Evolutionary conservation across 2,329 filamentous ascomycete genomes (phyloP).

Genomic region (Pseudocercospora crystallina): DNA sequence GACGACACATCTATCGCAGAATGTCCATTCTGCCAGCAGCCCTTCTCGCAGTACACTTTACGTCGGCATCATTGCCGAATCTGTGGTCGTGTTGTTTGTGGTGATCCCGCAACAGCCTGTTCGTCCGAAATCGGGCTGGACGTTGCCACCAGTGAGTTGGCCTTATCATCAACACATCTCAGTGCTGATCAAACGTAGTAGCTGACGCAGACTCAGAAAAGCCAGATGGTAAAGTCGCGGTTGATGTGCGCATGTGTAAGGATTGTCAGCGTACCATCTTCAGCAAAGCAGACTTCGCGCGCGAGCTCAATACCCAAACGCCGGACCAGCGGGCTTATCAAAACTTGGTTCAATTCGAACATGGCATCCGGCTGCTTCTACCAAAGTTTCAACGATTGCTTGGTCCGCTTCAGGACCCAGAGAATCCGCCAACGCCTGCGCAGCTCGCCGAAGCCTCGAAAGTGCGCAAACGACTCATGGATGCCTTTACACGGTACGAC

Average conservation of each 20-base stretch:
- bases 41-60: conserved; percentile 91
- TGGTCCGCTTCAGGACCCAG: conserved; percentile 68
- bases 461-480: conserved; percentile 83
- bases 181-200: conserved; percentile 32
- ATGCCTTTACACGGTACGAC: conserved; percentile 87
- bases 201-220: conserved; percentile 41
- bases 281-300: conserved; percentile 73
- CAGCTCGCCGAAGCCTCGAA: conserved; percentile 85
- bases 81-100: conserved; percentile 90
- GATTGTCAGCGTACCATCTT: conserved; percentile 77
- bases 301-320: conserved; percentile 66
- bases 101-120: conserved; percentile 79
- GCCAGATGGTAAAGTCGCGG: conserved; percentile 57
- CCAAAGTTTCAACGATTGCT: conserved; percentile 82
- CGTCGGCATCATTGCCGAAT: conserved; percentile 91
- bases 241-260: conserved; percentile 89
- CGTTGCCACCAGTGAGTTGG: conserved; percentile 61
- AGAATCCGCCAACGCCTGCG: conserved; percentile 62
- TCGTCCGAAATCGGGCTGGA: conserved; percentile 81
- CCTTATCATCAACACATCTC: conserved; percentile 27
- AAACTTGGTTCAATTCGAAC: conserved; percentile 82
- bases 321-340: conserved; percentile 78
- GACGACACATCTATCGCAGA: conserved; percentile 77
- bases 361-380: conserved; percentile 77
- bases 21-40: conserved; percentile 94